A percentile compares a stretch with the other conserved stretches of the same genome.
Evolutionary conservation across 1,284 basidiomycete species (phyloP).

Genomic region (Anthracocystis panici-leucophaei): DNA sequence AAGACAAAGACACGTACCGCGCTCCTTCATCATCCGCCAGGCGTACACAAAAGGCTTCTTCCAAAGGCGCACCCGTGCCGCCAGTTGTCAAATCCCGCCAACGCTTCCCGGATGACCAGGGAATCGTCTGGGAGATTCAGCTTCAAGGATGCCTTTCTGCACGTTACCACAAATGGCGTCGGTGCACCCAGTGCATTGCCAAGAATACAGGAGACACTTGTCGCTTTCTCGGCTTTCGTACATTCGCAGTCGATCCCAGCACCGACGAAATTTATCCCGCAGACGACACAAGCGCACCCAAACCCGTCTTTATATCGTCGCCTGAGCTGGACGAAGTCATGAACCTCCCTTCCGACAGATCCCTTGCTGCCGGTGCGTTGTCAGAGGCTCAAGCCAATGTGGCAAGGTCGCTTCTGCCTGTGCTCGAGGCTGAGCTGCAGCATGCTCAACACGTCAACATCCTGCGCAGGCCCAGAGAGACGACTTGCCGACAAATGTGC

Average conservation of each 20-base stretch:
- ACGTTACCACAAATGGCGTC: constrained; percentile 27
- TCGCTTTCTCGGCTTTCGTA: constrained; percentile 40
- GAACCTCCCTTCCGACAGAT: constrained; percentile 20
- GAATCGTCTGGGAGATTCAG: constrained; percentile 33
- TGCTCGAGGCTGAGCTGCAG: constrained; percentile 33
- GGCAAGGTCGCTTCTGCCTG: constrained; percentile 31
- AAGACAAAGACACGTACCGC: constrained; percentile 4
- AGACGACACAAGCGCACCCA: not conserved
- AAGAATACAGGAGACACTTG: constrained; percentile 41
- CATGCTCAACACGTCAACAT: constrained; percentile 29
- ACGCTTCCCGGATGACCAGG: constrained; percentile 19
- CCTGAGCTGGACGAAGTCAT: constrained; percentile 32
- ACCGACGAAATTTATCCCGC: constrained; percentile 11
- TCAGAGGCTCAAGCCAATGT: constrained; percentile 17
- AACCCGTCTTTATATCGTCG: constrained; percentile 25
- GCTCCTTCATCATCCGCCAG: not conserved
- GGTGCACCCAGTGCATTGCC: constrained; percentile 34
- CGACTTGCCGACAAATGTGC: constrained; percentile 52
- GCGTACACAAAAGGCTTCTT: not conserved
- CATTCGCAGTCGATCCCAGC: constrained; percentile 29
- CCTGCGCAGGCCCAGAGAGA: constrained; percentile 42
- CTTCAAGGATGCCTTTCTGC: not conserved
- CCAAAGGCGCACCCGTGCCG: constrained; percentile 2
- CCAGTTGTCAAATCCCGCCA: not conserved
- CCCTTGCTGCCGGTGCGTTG: constrained; percentile 15